Evolutionary conservation across 495 filamentous ascomycete genomes (phyloP).

Genomic region (Penicillium flavigenum): DNA sequence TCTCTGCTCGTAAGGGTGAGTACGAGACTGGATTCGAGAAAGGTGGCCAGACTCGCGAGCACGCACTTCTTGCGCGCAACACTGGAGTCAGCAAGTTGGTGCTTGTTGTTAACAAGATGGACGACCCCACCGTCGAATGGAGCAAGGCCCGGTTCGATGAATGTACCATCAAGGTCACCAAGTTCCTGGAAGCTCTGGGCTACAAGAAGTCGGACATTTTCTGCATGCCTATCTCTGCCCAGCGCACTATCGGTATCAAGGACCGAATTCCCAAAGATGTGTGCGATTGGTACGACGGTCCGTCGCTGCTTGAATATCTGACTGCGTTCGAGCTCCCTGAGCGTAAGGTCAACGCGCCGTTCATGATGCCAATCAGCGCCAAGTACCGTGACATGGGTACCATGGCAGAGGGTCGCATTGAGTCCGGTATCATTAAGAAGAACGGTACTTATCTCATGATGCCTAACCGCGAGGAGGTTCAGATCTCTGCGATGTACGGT

Average conservation of each 20-base stretch:
- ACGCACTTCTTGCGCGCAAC: conserved; percentile 96
- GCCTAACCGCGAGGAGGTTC: conserved; percentile 82
- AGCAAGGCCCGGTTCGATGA: conserved; percentile 87
- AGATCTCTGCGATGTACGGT: conserved; percentile 82
- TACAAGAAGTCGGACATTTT: conserved; percentile 92
- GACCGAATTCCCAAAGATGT: conserved; percentile 76
- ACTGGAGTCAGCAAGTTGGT: conserved; percentile 94
- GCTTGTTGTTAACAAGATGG: conserved; percentile 98
- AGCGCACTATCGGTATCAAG: conserved; percentile 82
- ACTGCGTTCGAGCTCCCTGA: conserved; percentile 88
- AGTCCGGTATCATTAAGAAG: conserved; percentile 90
- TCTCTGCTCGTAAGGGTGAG: conserved; percentile 95
- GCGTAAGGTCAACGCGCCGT: conserved; percentile 94
- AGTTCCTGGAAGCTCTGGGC: conserved; percentile 85
- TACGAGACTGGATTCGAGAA: conserved; percentile 99
- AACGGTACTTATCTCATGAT: conserved; percentile 81
- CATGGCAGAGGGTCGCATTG: conserved; percentile 95
- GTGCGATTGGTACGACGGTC: conserved; percentile 80
- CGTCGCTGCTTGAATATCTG: conserved; percentile 92
- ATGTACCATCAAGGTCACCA: conserved; percentile 82
- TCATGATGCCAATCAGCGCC: conserved; percentile 97
- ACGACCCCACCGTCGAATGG: conserved; percentile 95
- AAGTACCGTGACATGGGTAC: conserved; percentile 99
- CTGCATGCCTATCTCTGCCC: conserved; percentile 96
- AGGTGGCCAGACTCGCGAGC: conserved; percentile 95